Evolutionary conservation across 2,329 filamentous ascomycete species (phyloP), one percentile per base, ranked within the genome.

Genomic region (Phyllosticta paracitricarpa): DNA sequence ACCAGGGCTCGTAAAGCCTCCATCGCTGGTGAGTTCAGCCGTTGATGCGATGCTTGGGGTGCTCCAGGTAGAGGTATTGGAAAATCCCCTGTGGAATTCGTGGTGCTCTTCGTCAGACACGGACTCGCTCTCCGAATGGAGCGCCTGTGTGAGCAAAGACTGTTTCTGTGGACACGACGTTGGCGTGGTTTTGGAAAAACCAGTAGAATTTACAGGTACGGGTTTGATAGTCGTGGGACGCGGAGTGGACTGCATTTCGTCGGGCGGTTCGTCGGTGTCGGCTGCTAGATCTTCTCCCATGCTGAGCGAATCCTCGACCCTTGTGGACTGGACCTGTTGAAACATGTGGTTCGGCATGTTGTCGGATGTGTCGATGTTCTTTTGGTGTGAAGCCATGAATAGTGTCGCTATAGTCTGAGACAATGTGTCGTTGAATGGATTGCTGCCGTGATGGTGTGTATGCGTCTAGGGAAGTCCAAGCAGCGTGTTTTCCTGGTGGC

Each of bases 11-110:
- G 92, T 96, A 63, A 95, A 78, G 63, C 90, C 92, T 62, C 89
- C 94, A 69, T 97, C 94, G 74, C 92, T 97, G n/a, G 91, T 97
- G 62, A 97, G 81, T 66, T 97, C 93, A 48, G 89, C 89, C 2
- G 91, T 95, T 1, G 92, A 96, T 54, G 89, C 82, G 63, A 88
- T 77, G 76, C 91, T 96, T 66, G 85, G 78, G 70, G 87, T 93
- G 78, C 90, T 95, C 72, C 86, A 88, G 68, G 88, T 86, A 63
- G 89, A 93, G 63, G 85, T 75, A 65, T 72, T 81, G 51, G 78
- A 80, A 62, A 79, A 67, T 52, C 77, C 76, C 66, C 79, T 74
- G 64, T 70, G 64, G 62, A 70, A 63, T 62, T 69, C 68, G 5
- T 75, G 70, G 19, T 75, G 70, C 61, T 75, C 72, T 79, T 66